phyloP scores from a whole-genome alignment of 257 asterid species.

The Solanum corneliomulleri region DNA sequence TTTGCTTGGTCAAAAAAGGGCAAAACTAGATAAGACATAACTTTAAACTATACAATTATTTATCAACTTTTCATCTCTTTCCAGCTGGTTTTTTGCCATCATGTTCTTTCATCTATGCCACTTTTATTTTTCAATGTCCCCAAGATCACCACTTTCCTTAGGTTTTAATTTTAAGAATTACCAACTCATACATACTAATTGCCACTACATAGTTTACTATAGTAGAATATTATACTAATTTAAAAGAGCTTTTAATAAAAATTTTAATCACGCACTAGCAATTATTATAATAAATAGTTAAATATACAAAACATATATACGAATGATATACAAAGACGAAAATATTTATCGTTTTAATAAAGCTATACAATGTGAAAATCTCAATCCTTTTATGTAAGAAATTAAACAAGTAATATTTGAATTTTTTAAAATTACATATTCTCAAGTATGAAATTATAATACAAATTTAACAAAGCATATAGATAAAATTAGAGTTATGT shows the following conservation, averaged over 20 bases:
- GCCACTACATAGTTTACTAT: background rate
- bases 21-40: background rate
- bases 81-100: background rate
- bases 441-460: background rate
- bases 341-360: background rate
- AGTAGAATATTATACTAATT: background rate
- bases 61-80: constrained; percentile 1
- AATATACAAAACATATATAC: background rate
- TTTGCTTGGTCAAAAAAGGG: background rate
- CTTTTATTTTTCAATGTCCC: background rate
- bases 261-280: background rate
- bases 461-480: background rate
- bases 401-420: background rate
- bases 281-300: too few relatives aligned
- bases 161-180: background rate
- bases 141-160: background rate
- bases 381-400: background rate
- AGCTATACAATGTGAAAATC: background rate
- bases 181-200: background rate
- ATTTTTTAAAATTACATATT: background rate
- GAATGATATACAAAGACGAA: background rate
- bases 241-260: background rate
- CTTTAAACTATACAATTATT: background rate
- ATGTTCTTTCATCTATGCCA: background rate
- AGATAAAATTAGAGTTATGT: too few relatives aligned